phyloP scores from a whole-genome alignment of 768 basidiomycete species.

The Tricholoma matsutake region DNA sequence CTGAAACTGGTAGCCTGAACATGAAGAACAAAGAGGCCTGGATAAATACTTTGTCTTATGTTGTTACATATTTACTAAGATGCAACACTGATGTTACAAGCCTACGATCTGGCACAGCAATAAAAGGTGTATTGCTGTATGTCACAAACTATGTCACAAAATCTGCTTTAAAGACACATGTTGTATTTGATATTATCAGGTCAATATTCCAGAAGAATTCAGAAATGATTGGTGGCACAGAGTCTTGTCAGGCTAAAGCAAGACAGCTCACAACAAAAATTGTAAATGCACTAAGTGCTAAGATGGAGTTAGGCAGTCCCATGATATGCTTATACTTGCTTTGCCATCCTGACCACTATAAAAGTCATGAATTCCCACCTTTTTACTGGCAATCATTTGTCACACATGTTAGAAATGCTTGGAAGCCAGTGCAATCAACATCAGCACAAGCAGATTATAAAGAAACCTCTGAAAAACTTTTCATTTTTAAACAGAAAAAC shows the following conservation, averaged over 20 bases:
- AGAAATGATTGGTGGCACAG: conserved; percentile 19
- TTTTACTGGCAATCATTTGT: conserved; percentile 25
- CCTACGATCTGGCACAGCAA: too few species aligned
- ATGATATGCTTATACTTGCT: conserved; percentile 30
- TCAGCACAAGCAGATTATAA: not conserved
- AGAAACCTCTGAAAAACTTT: conserved; percentile 16
- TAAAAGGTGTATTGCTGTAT: too few species aligned
- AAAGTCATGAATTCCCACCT: conserved; percentile 22
- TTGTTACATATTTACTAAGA: too few species aligned
- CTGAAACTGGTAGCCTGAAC: not conserved
- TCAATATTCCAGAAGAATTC: conserved; percentile 19
- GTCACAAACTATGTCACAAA: too few species aligned
- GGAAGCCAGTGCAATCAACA: conserved; percentile 2
- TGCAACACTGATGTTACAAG: too few species aligned
- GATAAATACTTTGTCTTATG: too few species aligned
- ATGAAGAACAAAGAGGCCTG: too few species aligned
- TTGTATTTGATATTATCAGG: conserved; percentile 27
- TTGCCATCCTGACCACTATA: conserved; percentile 33
- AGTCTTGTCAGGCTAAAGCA: conserved; percentile 8
- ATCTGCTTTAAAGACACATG: conserved; percentile 7
- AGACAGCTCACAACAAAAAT: conserved; percentile 22
- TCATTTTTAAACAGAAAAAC: conserved; percentile 15
- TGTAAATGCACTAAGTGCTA: conserved; percentile 25
- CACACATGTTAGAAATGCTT: not conserved
- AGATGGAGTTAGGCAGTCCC: conserved; percentile 30